Conservation (phyloP, 345 rosid species). For the Triadica sebifera region DNA sequence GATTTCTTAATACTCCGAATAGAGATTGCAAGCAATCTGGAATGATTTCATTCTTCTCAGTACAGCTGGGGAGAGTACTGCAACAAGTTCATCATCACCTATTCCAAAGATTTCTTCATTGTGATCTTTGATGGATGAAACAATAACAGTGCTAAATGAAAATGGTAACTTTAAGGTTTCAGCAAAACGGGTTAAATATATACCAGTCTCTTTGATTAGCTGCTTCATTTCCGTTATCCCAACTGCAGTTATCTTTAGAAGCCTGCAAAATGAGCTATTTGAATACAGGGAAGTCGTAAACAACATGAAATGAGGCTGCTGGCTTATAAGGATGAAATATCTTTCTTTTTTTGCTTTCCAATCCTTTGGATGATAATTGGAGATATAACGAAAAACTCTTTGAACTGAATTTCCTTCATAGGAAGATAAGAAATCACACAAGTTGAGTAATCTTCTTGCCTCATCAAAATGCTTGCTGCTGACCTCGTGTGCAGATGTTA, state of each 20-base stretch:
- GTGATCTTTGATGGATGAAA: slow-evolving; percentile 40
- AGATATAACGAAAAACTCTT: not conserved
- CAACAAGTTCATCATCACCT: slow-evolving; percentile 35
- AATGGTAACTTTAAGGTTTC: slow-evolving; percentile 38
- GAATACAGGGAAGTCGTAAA: not conserved
- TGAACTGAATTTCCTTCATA: not conserved
- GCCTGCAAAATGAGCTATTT: slow-evolving; percentile 25
- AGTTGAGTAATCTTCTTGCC: not conserved
- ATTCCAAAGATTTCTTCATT: slow-evolving; percentile 36
- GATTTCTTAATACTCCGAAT: slow-evolving; percentile 33
- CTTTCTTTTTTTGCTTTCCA: not conserved
- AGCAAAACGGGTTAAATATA: slow-evolving; percentile 39
- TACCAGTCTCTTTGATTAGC: slow-evolving; percentile 36
- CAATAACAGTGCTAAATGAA: slow-evolving; percentile 35
- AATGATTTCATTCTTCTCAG: slow-evolving; percentile 23
- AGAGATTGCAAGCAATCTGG: slow-evolving; percentile 37
- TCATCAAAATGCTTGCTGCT: not conserved
- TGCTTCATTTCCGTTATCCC: slow-evolving; percentile 23
- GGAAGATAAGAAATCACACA: slow-evolving; percentile 1
- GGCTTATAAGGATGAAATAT: no score
- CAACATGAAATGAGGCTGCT: not conserved
- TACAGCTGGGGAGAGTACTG: slow-evolving; percentile 18
- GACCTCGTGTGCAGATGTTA: slow-evolving; percentile 2
- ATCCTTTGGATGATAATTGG: not conserved
- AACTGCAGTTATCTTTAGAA: slow-evolving; percentile 45